These are phyloP conservation scores for Amanita pallidorosea DNA, from an alignment of 768 basidiomycete species.

Conservation along the genomic window DNA sequence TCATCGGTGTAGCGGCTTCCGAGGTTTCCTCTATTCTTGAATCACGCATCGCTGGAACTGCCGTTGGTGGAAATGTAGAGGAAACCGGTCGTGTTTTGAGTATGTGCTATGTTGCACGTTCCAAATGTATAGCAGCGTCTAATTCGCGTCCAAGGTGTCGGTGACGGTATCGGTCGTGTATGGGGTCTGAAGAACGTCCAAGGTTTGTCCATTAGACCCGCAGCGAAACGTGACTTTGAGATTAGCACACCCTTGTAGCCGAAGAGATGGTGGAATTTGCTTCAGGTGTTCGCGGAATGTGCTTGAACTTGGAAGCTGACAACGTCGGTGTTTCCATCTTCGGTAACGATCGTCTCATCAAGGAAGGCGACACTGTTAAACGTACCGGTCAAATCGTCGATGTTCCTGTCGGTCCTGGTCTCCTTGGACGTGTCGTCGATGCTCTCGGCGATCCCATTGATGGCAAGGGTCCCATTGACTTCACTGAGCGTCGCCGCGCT, in stretches of 20 bases:
- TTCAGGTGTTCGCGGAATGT: slow-evolving; percentile 99
- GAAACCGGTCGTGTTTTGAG: slow-evolving; percentile 99
- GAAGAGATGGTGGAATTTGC: slow-evolving; percentile 99
- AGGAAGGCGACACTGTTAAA: slow-evolving; percentile 99
- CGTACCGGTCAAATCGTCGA: slow-evolving; percentile 99
- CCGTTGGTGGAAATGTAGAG: slow-evolving; percentile 89
- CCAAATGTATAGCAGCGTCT: background rate
- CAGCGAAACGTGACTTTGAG: slow-evolving; percentile 6
- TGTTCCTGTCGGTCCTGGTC: slow-evolving; percentile 93
- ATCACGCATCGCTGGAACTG: slow-evolving; percentile 90
- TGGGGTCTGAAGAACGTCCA: slow-evolving; percentile 99
- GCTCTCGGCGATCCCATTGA: slow-evolving; percentile 99
- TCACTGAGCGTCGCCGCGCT: slow-evolving; percentile 90
- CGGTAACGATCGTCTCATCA: slow-evolving; percentile 95
- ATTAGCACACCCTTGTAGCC: slow-evolving; percentile 33
- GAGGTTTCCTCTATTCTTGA: slow-evolving; percentile 99
- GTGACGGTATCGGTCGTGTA: slow-evolving; percentile 99
- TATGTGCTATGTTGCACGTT: slow-evolving; percentile 30
- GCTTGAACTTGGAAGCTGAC: slow-evolving; percentile 99
- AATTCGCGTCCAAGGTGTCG: slow-evolving; percentile 55
- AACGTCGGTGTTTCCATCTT: slow-evolving; percentile 99
- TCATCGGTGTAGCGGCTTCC: slow-evolving; percentile 65
- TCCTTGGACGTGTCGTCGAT: slow-evolving; percentile 98
- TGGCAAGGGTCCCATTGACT: slow-evolving; percentile 95
- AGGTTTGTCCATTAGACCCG: slow-evolving; percentile 37